Conservation (phyloP, 441 rosid genomes). For the Cnidoscolus chayamansa region DNA sequence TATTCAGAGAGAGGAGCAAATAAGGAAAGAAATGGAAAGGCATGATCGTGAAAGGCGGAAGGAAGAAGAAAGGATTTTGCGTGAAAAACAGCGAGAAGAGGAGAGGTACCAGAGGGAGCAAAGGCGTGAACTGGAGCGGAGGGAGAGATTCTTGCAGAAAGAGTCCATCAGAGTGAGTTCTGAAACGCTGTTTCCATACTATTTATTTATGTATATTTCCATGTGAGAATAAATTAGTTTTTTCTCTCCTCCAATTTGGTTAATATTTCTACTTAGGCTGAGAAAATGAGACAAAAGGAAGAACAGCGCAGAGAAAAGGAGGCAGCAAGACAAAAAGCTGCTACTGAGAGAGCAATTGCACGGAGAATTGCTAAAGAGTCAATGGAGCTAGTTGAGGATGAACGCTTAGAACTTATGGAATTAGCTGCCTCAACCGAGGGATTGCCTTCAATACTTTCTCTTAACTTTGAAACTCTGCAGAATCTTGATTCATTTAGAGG, state of each 20-base stretch:
- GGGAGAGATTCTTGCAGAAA: constrained; percentile 82
- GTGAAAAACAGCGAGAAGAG: constrained; percentile 92
- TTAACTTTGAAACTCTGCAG: constrained; percentile 71
- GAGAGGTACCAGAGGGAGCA: constrained; percentile 85
- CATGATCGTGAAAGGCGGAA: constrained; percentile 88
- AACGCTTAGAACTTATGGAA: constrained; percentile 91
- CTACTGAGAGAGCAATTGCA: constrained; percentile 86
- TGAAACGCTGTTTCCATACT: background rate
- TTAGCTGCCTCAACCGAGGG: constrained; percentile 69
- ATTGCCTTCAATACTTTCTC: constrained; percentile 59
- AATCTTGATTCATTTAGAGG: constrained; percentile 75
- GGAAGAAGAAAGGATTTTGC: constrained; percentile 84
- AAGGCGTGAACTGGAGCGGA: constrained; percentile 81
- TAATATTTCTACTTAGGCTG: constrained; percentile 46
- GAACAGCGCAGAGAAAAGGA: constrained; percentile 79
- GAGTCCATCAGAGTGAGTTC: constrained; percentile 68
- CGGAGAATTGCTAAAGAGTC: constrained; percentile 90
- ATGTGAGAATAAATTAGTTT: constrained; percentile 1
- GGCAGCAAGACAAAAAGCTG: constrained; percentile 87
- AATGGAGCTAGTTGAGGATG: constrained; percentile 82
- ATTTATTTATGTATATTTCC: background rate
- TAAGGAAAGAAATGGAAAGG: constrained; percentile 89
- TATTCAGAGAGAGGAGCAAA: constrained; percentile 81
- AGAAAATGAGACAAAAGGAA: constrained; percentile 81
- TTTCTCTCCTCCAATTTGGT: background rate